These are phyloP conservation scores for Endothia cerciana DNA, from an alignment of 2,329 filamentous ascomycete genomes.

Conservation along the genomic window DNA sequence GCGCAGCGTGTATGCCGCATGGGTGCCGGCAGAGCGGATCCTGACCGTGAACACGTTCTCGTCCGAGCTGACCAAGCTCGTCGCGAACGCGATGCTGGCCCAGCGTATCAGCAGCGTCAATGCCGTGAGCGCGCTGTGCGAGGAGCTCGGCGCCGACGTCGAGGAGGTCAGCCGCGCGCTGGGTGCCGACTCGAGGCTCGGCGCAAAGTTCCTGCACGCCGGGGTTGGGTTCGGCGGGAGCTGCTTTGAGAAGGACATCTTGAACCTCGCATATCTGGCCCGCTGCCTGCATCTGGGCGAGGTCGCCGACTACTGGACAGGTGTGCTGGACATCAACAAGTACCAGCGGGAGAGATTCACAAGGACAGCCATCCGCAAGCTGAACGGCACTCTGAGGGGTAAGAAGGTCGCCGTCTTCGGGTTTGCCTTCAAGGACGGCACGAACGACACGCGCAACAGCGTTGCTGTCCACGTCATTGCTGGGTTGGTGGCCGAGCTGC, in stretches of 20 bases:
- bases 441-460: constrained; percentile 61
- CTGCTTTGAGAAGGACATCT: constrained; percentile 67
- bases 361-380: constrained; percentile 53
- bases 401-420: constrained; percentile 63
- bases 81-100: constrained; percentile 66
- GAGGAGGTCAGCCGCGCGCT: constrained; percentile 59
- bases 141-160: constrained; percentile 61
- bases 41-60: constrained; percentile 63
- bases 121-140: constrained; percentile 63
- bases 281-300: constrained; percentile 59
- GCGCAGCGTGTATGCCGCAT: constrained; percentile 57
- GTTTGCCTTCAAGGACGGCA: constrained; percentile 66
- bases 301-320: constrained; percentile 63
- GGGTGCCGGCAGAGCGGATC: constrained; percentile 58
- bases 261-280: constrained; percentile 61
- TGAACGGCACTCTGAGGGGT: constrained; percentile 56
- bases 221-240: constrained; percentile 66
- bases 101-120: constrained; percentile 69
- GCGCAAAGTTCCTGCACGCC: constrained; percentile 60
- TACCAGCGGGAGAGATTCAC: constrained; percentile 60
- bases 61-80: constrained; percentile 65
- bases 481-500: constrained; percentile 53
- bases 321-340: constrained; percentile 62
- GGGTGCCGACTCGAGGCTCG: constrained; percentile 61
- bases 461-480: constrained; percentile 57